Conservation (phyloP, 176 grass and related monocot genomes). For the Thalia dealbata region DNA sequence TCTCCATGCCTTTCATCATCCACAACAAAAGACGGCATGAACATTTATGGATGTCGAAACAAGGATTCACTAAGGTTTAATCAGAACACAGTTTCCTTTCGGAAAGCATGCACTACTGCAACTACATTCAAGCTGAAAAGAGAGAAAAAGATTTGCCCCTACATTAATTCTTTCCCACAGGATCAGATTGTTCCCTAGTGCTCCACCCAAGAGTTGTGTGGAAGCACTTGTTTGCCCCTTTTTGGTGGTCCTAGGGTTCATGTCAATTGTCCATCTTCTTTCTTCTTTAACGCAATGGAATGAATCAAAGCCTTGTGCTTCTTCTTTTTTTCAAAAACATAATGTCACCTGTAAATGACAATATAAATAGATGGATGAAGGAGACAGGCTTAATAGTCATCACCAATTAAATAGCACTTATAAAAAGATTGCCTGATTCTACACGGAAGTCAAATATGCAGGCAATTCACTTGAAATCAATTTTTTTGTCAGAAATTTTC, state of each 20-base stretch:
- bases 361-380: neutral
- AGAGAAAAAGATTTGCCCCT: neutral
- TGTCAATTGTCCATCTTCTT: neutral
- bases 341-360: neutral
- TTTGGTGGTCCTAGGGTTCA: neutral
- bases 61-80: neutral
- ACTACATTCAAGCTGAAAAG: neutral
- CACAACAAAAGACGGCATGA: too few relatives aligned
- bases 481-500: neutral
- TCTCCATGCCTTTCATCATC: too few relatives aligned
- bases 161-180: neutral
- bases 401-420: neutral
- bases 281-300: neutral
- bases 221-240: neutral
- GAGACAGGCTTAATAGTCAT: too few relatives aligned
- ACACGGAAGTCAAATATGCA: too few relatives aligned
- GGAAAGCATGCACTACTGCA: neutral
- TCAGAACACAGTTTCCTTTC: neutral
- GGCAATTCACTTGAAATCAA: too few relatives aligned
- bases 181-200: neutral
- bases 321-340: neutral
- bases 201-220: neutral
- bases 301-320: neutral
- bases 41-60: neutral
- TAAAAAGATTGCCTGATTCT: neutral